These are phyloP conservation scores for Daldinia sp. DNA, from an alignment of 2,329 filamentous ascomycete species.

Conservation along the genomic window DNA sequence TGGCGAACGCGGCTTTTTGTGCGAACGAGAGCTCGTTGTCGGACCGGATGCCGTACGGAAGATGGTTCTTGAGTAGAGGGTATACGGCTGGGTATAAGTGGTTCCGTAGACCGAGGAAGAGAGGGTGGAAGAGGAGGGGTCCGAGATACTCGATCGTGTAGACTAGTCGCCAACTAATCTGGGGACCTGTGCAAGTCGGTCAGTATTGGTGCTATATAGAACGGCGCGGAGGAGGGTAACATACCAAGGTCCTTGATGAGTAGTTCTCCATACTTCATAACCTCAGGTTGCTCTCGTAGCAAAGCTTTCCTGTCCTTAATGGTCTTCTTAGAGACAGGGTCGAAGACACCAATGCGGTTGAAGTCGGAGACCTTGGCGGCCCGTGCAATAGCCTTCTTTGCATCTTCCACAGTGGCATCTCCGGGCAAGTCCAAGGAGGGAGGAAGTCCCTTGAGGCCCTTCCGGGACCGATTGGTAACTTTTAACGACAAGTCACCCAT, in stretches of 20 bases:
- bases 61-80: constrained; percentile 54
- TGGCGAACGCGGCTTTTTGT: constrained; percentile 76
- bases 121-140: constrained; percentile 84
- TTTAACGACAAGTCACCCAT: constrained; percentile 44
- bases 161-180: constrained; percentile 92
- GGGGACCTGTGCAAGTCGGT: constrained; percentile 67
- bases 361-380: constrained; percentile 61
- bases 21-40: constrained; percentile 64
- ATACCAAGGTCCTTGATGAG: constrained; percentile 93
- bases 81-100: constrained; percentile 69
- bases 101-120: constrained; percentile 75
- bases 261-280: constrained; percentile 64
- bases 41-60: constrained; percentile 50
- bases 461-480: constrained; percentile 43
- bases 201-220: constrained; percentile 20
- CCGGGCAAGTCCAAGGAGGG: constrained; percentile 57
- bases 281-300: constrained; percentile 57
- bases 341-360: constrained; percentile 70
- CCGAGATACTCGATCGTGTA: constrained; percentile 96
- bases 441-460: constrained; percentile 61
- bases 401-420: constrained; percentile 66
- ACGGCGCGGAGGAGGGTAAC: constrained; percentile 33
- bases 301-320: constrained; percentile 68
- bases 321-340: constrained; percentile 67
- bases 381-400: constrained; percentile 64